Conservation (phyloP, 75 land plant species). For the Ceratopteris richardii region DNA sequence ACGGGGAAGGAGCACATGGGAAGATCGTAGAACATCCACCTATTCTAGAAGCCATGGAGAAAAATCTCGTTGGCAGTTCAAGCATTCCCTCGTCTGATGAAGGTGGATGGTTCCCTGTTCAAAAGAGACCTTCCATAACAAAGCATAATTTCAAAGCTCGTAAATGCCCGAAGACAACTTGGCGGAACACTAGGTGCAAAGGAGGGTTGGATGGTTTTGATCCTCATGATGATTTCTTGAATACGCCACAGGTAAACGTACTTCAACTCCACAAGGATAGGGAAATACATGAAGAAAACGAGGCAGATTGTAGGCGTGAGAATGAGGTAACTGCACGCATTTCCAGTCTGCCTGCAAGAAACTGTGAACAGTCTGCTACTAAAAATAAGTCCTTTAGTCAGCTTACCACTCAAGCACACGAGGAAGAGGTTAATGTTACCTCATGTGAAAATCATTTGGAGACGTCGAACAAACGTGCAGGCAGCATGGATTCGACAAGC, state of each 20-base stretch:
- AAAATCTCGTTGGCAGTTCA: no score
- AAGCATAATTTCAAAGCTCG: slow-evolving; percentile 12
- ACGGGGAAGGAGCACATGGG: no score
- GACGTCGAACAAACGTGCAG: neutral
- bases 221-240: slow-evolving; percentile 79
- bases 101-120: slow-evolving; percentile 1
- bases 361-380: neutral
- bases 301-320: neutral
- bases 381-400: neutral
- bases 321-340: neutral
- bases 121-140: slow-evolving; percentile 15
- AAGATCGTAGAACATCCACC: no score
- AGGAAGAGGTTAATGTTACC: neutral
- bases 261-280: neutral
- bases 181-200: slow-evolving; percentile 57
- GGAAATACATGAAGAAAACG: neutral
- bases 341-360: neutral
- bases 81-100: neutral
- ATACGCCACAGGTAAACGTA: slow-evolving; percentile 58
- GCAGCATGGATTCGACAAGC: neutral
- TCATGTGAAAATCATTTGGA: neutral
- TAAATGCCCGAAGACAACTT: slow-evolving; percentile 26
- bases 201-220: slow-evolving; percentile 38
- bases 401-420: slow-evolving; percentile 1
- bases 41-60: no score